These are phyloP conservation scores for Polygonum maritimum DNA, from an alignment of 148 eudicot genomes.

Conservation along the genomic window DNA sequence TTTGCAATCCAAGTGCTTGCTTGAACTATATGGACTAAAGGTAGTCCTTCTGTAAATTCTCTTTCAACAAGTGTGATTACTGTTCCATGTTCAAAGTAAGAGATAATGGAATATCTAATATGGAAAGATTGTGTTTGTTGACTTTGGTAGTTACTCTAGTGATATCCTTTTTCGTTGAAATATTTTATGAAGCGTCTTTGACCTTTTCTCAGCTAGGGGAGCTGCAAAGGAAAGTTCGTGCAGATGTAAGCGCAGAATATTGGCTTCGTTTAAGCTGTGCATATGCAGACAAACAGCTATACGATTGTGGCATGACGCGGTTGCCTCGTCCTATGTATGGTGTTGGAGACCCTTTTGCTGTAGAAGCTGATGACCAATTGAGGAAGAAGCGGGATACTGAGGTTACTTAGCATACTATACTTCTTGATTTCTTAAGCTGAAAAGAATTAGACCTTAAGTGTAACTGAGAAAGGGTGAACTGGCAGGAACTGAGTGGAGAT, in stretches of 20 bases:
- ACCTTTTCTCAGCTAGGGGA: slow-evolving; percentile 56
- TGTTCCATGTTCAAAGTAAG: not conserved
- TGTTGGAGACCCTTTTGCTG: slow-evolving; percentile 77
- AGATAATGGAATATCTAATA: not conserved
- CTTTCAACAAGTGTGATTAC: not conserved
- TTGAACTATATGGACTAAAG: slow-evolving; percentile 98
- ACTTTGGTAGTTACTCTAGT: not conserved
- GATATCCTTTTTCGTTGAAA: slow-evolving; percentile 15
- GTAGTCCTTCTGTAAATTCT: slow-evolving; percentile 23
- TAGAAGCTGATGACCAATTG: slow-evolving; percentile 72
- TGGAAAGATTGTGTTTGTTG: not conserved
- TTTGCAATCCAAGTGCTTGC: slow-evolving; percentile 92
- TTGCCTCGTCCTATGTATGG: slow-evolving; percentile 72
- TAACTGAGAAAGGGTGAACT: slow-evolving; percentile 2
- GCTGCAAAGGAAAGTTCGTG: slow-evolving; percentile 76
- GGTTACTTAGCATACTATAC: slow-evolving; percentile 26
- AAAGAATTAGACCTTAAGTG: not conserved
- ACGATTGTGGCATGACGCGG: slow-evolving; percentile 92
- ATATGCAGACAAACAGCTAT: slow-evolving; percentile 70
- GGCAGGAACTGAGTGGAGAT: not conserved
- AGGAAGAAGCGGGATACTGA: slow-evolving; percentile 94
- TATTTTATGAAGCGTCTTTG: slow-evolving; percentile 2
- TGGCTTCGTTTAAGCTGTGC: slow-evolving; percentile 84
- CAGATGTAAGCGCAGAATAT: slow-evolving; percentile 81
- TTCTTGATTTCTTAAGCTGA: not conserved